phyloP scores from a whole-genome alignment of 129 eudicot genomes.

The Tagetes patula region DNA sequence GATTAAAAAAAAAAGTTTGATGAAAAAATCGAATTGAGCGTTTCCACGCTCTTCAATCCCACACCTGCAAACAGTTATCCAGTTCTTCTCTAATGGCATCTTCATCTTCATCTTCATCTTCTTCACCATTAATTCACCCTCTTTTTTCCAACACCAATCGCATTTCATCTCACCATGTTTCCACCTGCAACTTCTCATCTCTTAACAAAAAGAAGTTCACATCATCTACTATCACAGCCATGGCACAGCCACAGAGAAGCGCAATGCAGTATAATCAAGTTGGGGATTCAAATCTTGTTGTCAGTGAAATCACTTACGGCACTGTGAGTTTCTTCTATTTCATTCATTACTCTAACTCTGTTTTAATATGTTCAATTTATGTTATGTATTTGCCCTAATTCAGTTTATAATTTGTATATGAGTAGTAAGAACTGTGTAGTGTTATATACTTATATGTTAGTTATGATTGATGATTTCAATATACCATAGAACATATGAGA shows the following conservation, averaged over 20 bases:
- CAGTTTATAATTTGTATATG: too few species aligned
- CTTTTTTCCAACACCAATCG: constrained; percentile 26
- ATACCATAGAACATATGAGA: background rate
- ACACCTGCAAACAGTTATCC: constrained; percentile 21
- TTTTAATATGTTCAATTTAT: background rate
- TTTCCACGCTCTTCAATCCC: constrained; percentile 4
- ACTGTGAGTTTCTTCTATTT: constrained; percentile 47
- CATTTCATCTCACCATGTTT: constrained; percentile 27
- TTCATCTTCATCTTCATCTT: constrained; percentile 31
- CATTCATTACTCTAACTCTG: background rate
- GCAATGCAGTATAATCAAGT: constrained; percentile 68
- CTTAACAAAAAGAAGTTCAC: constrained; percentile 20
- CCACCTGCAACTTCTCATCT: constrained; percentile 36
- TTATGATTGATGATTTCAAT: too few species aligned
- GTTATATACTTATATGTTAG: too few species aligned
- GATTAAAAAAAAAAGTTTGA: too few species aligned
- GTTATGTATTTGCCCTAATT: constrained; percentile 17
- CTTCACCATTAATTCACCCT: constrained; percentile 22
- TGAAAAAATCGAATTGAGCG: background rate
- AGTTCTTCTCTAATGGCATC: constrained; percentile 33
- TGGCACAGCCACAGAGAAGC: constrained; percentile 46
- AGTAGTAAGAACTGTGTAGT: too few species aligned
- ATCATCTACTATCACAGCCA: constrained; percentile 26
- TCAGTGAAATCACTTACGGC: constrained; percentile 91
- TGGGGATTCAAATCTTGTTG: constrained; percentile 79